Evolutionary conservation across 345 rosid genomes (phyloP).

Genomic region (Raphanus sativus): DNA sequence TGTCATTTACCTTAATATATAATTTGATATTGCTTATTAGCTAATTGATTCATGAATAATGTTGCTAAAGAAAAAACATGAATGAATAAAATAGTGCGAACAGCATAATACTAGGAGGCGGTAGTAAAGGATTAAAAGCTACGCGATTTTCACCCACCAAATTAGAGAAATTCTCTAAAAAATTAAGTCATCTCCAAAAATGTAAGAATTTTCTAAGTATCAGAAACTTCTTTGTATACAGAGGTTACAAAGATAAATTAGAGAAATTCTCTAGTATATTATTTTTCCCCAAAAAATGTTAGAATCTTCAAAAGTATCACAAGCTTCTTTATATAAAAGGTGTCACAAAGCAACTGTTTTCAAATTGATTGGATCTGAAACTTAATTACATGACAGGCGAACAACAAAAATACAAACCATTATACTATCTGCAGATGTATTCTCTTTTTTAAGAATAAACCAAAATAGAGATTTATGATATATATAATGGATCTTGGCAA

Average conservation of each 20-base stretch:
- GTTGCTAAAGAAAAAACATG: not conserved
- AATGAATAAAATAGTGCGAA: not conserved
- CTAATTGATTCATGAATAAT: not conserved
- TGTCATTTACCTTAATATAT: not conserved
- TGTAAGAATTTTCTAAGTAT: not conserved
- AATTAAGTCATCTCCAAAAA: not conserved
- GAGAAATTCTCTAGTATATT: not conserved
- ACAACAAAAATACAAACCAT: not conserved
- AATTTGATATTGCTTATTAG: not conserved
- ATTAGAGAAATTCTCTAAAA: not conserved
- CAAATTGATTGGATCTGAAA: not conserved
- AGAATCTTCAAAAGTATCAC: not conserved
- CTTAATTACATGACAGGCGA: not conserved
- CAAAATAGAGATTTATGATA: not conserved
- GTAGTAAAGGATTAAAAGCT: not conserved
- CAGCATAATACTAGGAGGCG: not conserved
- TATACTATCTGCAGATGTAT: not conserved
- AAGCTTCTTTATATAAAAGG: not conserved
- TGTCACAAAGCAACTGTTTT: not conserved
- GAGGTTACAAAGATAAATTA: not conserved
- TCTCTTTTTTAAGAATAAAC: not conserved
- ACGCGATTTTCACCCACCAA: not conserved
- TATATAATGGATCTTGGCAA: not conserved
- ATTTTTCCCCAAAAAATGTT: not conserved
- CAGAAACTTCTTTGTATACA: not conserved